Base-by-base conservation (phyloP, 495 filamentous ascomycete species). In the Friedmanniomyces simplex region DNA sequence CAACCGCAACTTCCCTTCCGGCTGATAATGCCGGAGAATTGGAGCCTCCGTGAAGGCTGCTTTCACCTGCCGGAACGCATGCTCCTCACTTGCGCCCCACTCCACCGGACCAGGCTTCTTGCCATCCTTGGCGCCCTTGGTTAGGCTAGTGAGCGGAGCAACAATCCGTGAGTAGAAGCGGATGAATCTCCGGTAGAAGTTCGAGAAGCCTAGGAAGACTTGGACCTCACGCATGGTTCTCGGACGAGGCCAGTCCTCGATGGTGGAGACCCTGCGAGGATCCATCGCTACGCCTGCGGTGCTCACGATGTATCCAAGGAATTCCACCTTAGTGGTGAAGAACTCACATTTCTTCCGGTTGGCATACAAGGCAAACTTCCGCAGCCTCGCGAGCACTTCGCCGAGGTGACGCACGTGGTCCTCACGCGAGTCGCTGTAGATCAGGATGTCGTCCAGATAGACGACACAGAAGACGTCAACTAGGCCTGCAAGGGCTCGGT, bases 161-260 rank as follows among this genome's bases (percentile, higher is more conserved):
- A 46, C 58, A 1, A 59, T 43, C 32, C 59, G 30, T 0, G 54
- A 58, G 39, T 57, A 68, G 6, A 34, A 14, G 10, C 41, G 32
- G 11, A 68, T 54, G 30, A 68, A 68, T 5, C 55, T 20, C 10
- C 62, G 34, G 37, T 67, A 66, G 54, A 65, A 68, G 54, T 67
- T 68, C 1, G 52, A 39, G 55, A 68, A 63, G 2, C 66, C 63
- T 14, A 68, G 43, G 53, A 68, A 67, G 14, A 20, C 21, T 47
- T 66, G 50, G 14, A 68, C 42, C 2, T 68, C 62, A 30, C 55
- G 54, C 22, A 63, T 14, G n/a, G 2, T 52, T 5, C 1, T 55
- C 6, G 66, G 66, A 12, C 21, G 47, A 20, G 52, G 58, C 66
- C 54, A 68, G 13, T 65, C 58, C 13, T 22, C 16, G 7, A 68